These are phyloP conservation scores for Silene conica DNA, from an alignment of 148 eudicot genomes.

Conservation along the genomic window DNA sequence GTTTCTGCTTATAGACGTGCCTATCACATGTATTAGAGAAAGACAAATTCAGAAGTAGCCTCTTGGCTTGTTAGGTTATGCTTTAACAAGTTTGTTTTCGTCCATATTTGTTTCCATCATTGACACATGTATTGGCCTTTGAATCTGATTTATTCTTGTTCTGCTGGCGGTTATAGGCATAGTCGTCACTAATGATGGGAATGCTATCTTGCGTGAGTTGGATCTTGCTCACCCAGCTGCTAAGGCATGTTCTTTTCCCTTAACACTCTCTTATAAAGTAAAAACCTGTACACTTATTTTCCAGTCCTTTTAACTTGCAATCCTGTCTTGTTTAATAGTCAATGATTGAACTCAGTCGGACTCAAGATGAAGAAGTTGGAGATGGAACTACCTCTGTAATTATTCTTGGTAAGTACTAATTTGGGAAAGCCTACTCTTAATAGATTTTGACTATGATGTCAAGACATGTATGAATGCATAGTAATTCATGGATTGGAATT, in stretches of 20 bases:
- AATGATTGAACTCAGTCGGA: slow-evolving; percentile 97
- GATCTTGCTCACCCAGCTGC: slow-evolving; percentile 99
- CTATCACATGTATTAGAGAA: neutral
- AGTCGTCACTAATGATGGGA: slow-evolving; percentile 96
- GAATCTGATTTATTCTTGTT: slow-evolving; percentile 5
- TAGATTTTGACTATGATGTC: neutral
- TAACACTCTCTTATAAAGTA: neutral
- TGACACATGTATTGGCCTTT: neutral
- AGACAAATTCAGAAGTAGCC: neutral
- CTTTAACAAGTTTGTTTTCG: neutral
- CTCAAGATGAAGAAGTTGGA: slow-evolving; percentile 98
- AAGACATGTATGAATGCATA: neutral
- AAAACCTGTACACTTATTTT: neutral
- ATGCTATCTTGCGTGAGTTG: slow-evolving; percentile 87
- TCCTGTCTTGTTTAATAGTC: slow-evolving; percentile 44
- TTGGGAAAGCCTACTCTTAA: neutral
- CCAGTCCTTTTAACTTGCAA: slow-evolving; percentile 15
- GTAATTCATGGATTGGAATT: slow-evolving; percentile 2
- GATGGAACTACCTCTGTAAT: slow-evolving; percentile 98
- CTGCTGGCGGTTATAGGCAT: slow-evolving; percentile 50
- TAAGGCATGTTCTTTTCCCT: slow-evolving; percentile 42
- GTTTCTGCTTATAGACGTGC: neutral
- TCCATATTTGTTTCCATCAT: neutral
- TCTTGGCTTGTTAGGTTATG: neutral
- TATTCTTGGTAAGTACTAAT: slow-evolving; percentile 64